Conservation (phyloP, 1,284 basidiomycete genomes). For the Vanrija sp. region DNA sequence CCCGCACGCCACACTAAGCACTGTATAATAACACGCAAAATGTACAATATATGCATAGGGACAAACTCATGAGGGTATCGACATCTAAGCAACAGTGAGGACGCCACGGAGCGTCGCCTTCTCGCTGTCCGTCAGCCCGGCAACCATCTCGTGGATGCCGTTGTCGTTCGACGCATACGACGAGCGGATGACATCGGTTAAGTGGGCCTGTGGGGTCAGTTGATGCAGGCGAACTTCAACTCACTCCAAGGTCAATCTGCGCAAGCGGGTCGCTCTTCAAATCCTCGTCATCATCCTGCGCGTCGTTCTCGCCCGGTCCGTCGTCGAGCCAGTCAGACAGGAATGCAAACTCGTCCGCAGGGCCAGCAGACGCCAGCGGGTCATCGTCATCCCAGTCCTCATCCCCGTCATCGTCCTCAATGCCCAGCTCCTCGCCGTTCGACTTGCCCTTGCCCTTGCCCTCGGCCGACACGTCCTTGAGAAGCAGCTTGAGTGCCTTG, state of each 20-base stretch:
- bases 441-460: conserved; percentile 59
- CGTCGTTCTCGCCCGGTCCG: conserved; percentile 64
- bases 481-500: conserved; percentile 83
- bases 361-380: conserved; percentile 45
- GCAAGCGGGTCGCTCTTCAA: conserved; percentile 80
- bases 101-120: conserved; percentile 62
- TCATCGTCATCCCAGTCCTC: conserved; percentile 86
- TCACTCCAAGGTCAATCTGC: conserved; percentile 79
- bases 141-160: conserved; percentile 63
- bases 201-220: conserved; percentile 22
- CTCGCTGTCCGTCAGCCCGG: conserved; percentile 65
- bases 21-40: conserved; percentile 2
- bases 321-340: conserved; percentile 56
- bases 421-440: conserved; percentile 55
- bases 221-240: conserved; percentile 20
- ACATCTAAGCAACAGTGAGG: conserved; percentile 40
- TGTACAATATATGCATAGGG: conserved; percentile 12
- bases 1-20: not conserved
- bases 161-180: conserved; percentile 64
- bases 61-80: too few relatives aligned
- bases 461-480: conserved; percentile 68
- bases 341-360: conserved; percentile 50
- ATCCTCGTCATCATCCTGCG: conserved; percentile 84
- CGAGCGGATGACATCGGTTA: conserved; percentile 57
- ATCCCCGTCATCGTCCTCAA: conserved; percentile 70